Base-by-base conservation (phyloP, 169 alveolate species). In the Besnoitia besnoiti region DNA sequence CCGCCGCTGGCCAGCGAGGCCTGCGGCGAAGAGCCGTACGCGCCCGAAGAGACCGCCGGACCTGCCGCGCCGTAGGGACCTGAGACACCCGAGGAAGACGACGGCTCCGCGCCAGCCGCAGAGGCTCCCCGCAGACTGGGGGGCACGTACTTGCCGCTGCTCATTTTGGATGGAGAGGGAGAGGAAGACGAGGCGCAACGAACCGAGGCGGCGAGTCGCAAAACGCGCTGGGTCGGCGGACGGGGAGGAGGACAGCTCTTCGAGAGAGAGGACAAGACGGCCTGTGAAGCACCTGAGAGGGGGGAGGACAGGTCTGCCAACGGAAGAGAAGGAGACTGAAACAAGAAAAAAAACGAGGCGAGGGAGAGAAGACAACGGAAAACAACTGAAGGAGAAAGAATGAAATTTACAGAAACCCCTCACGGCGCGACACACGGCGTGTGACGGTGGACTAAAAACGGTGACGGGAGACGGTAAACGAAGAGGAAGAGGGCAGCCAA, bases 91-190 rank as follows among this genome's bases (percentile, higher is more conserved):
- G 87, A 16, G 21, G 87, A 37, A 37, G 87, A 39, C 21, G 87
- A 37, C 55, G 49, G 75, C 46, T 42, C 91, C 35, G 46, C 79
- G 49, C 79, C 79, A 0, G 92, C 67, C 37, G 37, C 82, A 30
- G 85, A 84, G 4, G 75, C 92, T 0, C 85, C 92, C 33, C 92
- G 75, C 79, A 89, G 42, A 59, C 59, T 59, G 30, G 92, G 92
- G 16, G 92, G 92, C 7, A 89, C 44, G 92, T 89, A 89, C 79
- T 89, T 89, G 73, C 87, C 87, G n/a, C 87, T 35, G 82, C n/a
- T 73, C 82, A 73, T 73, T 73, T 73, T 73, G 46, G n/a, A 55
- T 5, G 30, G 67, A 55, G 24, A 16, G 30, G 30, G 30, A 5
- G 39, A 7, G 44, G 12, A 14, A 30, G 80, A n/a, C n/a, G n/a